A percentile compares a stretch with the other conserved stretches of the same genome.
Conservation (phyloP, 495 filamentous ascomycete genomes). For the Pseudoneurospora amorphoporcata region DNA sequence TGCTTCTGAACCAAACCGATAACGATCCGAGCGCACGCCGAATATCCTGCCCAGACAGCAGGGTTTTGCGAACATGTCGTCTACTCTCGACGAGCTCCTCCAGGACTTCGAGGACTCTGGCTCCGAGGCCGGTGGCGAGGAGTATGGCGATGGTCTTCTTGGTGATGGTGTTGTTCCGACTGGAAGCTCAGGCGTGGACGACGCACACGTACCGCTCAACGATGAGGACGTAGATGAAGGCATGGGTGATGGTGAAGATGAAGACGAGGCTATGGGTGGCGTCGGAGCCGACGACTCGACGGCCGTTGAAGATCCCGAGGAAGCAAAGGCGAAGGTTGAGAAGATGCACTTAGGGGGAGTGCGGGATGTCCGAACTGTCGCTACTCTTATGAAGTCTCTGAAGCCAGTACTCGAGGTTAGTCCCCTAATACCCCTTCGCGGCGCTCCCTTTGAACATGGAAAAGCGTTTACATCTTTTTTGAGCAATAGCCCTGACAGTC, state of each 20-base stretch:
- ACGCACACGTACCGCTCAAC: slow-evolving; percentile 29
- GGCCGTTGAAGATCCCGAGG: slow-evolving; percentile 51
- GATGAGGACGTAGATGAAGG: slow-evolving; percentile 37
- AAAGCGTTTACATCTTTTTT: slow-evolving; percentile 39
- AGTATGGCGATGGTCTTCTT: slow-evolving; percentile 36
- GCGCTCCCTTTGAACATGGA: slow-evolving; percentile 14
- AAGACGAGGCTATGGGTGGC: slow-evolving; percentile 47
- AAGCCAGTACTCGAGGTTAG: slow-evolving; percentile 70
- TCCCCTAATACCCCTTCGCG: slow-evolving; percentile 12
- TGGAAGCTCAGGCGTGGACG: slow-evolving; percentile 13
- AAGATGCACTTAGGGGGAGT: slow-evolving; percentile 66
- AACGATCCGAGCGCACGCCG: neutral
- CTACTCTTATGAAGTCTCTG: slow-evolving; percentile 64
- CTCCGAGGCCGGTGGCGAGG: slow-evolving; percentile 47
- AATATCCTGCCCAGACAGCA: neutral
- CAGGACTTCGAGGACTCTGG: slow-evolving; percentile 81
- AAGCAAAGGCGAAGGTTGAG: slow-evolving; percentile 62
- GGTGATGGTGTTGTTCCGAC: slow-evolving; percentile 12
- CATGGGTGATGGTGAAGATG: slow-evolving; percentile 36
- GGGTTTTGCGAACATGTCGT: slow-evolving; percentile 48
- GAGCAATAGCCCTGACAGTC: slow-evolving; percentile 49
- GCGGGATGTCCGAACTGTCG: slow-evolving; percentile 65
- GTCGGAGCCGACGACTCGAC: slow-evolving; percentile 29
- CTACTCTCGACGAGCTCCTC: slow-evolving; percentile 69
- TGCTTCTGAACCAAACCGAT: neutral